A percentile compares a stretch with the other conserved stretches of the same genome.
Conservation (phyloP, 306 rosid genomes). For the Pterocarpus santalinus region DNA sequence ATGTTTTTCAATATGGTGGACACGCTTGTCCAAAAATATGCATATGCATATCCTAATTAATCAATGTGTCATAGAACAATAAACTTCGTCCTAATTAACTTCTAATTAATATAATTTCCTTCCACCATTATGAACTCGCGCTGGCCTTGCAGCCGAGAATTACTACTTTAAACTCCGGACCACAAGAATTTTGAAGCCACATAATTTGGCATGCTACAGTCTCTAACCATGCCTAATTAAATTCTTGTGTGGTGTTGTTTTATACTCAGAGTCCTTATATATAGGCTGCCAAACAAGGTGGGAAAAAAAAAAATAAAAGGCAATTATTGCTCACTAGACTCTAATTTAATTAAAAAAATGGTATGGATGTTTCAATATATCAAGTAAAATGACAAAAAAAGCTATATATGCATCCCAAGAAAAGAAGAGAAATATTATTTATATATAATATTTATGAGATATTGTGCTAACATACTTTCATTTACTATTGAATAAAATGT, state of each 20-base stretch:
- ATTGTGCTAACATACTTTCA: too few species aligned
- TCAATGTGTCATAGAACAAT: not conserved
- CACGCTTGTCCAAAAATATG: not conserved
- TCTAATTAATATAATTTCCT: not conserved
- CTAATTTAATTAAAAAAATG: too few species aligned
- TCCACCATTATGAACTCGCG: not conserved
- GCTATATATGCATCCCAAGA: too few species aligned
- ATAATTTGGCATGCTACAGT: not conserved
- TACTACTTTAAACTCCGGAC: too few species aligned
- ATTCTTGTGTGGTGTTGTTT: not conserved
- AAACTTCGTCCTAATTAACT: not conserved
- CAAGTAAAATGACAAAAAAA: too few species aligned
- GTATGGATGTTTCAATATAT: too few species aligned
- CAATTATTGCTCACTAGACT: not conserved
- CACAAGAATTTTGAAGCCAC: not conserved
- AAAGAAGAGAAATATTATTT: too few species aligned
- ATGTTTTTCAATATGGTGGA: not conserved
- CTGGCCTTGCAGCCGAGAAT: too few species aligned
- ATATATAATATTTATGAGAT: too few species aligned
- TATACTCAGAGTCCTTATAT: not conserved
- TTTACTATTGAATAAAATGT: too few species aligned
- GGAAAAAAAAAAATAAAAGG: not conserved
- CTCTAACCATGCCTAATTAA: not conserved
- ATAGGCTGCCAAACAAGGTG: slow-evolving; percentile 3
- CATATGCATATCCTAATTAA: not conserved